Conservation (phyloP, 75 land plant species). For the Azolla pinnata region DNA sequence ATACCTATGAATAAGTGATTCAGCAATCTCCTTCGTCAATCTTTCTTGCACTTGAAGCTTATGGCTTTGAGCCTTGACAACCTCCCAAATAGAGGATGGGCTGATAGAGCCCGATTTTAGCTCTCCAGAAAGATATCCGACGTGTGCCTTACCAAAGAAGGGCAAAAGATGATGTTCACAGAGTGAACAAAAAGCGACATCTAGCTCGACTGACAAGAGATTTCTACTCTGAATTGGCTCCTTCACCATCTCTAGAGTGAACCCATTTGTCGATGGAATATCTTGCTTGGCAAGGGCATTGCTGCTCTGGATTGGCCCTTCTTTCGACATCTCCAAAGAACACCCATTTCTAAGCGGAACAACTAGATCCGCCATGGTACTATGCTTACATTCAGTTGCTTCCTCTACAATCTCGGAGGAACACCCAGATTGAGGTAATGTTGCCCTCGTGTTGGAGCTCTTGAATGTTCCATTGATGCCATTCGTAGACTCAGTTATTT, state of each 20-base stretch:
- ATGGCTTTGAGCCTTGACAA: slow-evolving; percentile 55
- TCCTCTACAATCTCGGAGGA: too few species aligned
- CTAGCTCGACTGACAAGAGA: slow-evolving; percentile 26
- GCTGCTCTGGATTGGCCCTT: too few species aligned
- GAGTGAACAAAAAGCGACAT: slow-evolving; percentile 65
- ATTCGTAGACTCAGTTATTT: background rate
- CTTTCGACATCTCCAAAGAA: background rate
- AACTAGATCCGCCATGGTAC: too few species aligned
- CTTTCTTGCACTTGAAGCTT: slow-evolving; percentile 95
- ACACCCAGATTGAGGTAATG: too few species aligned
- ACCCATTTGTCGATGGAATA: too few species aligned
- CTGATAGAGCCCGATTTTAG: slow-evolving; percentile 15
- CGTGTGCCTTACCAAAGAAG: slow-evolving; percentile 75
- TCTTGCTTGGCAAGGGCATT: too few species aligned
- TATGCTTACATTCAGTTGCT: too few species aligned
- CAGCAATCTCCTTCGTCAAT: slow-evolving; percentile 83
- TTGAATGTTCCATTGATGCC: too few species aligned
- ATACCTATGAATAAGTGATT: slow-evolving; percentile 41
- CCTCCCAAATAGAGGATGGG: slow-evolving; percentile 36
- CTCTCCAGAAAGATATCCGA: slow-evolving; percentile 36
- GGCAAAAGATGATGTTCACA: slow-evolving; percentile 96
- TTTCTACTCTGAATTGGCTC: too few species aligned
- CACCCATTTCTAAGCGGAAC: background rate
- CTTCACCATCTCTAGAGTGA: too few species aligned
- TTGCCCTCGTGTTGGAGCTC: background rate